A percentile compares a stretch with the other conserved stretches of the same genome.
These are phyloP conservation scores for Sherardia arvensis DNA, from an alignment of 257 asterid genomes.

Conservation along the genomic window DNA sequence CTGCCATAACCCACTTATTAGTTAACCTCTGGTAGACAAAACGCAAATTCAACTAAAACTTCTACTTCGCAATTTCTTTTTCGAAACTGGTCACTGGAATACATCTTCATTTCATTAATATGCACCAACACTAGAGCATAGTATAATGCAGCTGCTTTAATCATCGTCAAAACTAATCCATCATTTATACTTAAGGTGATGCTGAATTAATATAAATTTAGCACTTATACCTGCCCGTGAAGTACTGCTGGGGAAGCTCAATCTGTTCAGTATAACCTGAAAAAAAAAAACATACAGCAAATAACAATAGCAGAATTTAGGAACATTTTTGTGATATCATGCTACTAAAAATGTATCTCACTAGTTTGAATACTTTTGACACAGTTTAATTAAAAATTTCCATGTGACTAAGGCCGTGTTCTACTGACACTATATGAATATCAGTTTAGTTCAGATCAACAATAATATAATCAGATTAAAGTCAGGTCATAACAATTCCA, in stretches of 20 bases:
- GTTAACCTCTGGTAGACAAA: slow-evolving; percentile 8
- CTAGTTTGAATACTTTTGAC: not conserved
- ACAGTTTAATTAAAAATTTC: no score
- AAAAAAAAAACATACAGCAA: not conserved
- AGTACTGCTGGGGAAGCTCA: slow-evolving; percentile 51
- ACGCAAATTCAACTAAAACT: not conserved
- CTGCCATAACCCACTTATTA: slow-evolving; percentile 32
- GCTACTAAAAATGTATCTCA: not conserved
- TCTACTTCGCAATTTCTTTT: not conserved
- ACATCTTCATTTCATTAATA: not conserved
- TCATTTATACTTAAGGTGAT: not conserved
- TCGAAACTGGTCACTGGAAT: not conserved
- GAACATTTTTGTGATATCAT: not conserved
- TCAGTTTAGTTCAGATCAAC: no score
- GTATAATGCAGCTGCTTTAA: not conserved
- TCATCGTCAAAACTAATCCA: not conserved
- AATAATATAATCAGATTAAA: no score
- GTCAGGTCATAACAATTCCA: no score
- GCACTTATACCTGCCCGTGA: slow-evolving; percentile 68
- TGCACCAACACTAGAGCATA: not conserved
- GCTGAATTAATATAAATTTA: no score
- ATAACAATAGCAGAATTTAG: not conserved
- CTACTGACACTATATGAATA: no score
- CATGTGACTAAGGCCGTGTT: no score
- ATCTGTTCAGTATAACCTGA: slow-evolving; percentile 62